Conservation (phyloP, 208 protist species). For the Leishmania braziliensis region DNA sequence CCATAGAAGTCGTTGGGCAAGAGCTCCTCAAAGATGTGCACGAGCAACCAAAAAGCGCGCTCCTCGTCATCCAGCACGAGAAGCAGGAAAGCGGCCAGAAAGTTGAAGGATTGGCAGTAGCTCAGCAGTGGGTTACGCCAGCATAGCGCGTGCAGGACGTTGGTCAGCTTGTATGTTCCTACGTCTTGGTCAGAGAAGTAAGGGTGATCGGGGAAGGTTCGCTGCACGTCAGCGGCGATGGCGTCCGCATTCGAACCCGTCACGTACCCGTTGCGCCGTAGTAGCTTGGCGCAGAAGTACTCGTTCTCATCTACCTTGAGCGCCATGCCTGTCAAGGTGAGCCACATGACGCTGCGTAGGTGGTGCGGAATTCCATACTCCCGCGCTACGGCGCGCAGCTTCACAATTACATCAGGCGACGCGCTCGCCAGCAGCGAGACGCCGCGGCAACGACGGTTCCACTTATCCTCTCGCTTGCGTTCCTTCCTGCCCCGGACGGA, state of each 20-base stretch:
- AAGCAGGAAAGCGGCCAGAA: constrained; percentile 58
- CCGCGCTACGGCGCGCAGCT: constrained; percentile 40
- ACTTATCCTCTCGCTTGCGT: constrained; percentile 54
- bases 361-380: constrained; percentile 48
- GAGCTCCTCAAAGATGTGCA: constrained; percentile 59
- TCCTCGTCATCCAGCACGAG: constrained; percentile 77
- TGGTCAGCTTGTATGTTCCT: constrained; percentile 56
- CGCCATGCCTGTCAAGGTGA: constrained; percentile 68
- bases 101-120: constrained; percentile 88
- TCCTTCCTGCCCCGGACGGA: constrained; percentile 26
- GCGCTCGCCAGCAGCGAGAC: constrained; percentile 55
- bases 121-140: constrained; percentile 78
- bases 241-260: constrained; percentile 36
- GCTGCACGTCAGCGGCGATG: constrained; percentile 67
- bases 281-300: constrained; percentile 62
- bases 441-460: constrained; percentile 46
- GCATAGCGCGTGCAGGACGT: constrained; percentile 77
- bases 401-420: constrained; percentile 28
- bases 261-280: constrained; percentile 57
- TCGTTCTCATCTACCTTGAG: constrained; percentile 77
- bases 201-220: constrained; percentile 71
- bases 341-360: constrained; percentile 67
- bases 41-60: constrained; percentile 59
- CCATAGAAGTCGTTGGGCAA: constrained; percentile 80
- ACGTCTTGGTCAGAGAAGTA: constrained; percentile 68